Percentiles rank a stretch among this genome's conserved stretches.
Conservation (phyloP, 768 basidiomycete genomes). For the Leccinum disarticulatum region DNA sequence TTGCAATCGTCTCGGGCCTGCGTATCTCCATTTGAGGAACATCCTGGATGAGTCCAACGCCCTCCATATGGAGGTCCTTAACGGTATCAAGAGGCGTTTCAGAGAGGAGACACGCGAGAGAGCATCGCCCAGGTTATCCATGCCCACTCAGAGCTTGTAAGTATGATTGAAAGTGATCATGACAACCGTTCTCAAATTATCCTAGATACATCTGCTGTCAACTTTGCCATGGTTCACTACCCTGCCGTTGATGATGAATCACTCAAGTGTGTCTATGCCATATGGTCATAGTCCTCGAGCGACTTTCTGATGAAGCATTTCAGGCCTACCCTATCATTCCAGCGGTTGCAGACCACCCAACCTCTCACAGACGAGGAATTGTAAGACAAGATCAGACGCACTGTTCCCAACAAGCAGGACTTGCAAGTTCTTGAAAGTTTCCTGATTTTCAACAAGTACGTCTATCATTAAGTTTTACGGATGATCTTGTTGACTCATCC, state of each 20-base stretch:
- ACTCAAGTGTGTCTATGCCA: conserved; percentile 50
- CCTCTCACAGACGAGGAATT: conserved; percentile 85
- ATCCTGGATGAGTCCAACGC: conserved; percentile 88
- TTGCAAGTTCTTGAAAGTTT: conserved; percentile 92
- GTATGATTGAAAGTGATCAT: conserved; percentile 24
- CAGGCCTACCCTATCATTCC: conserved; percentile 95
- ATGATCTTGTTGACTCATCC: conserved; percentile 4
- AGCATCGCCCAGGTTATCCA: conserved; percentile 88
- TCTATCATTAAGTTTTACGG: conserved; percentile 1
- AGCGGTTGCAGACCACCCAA: conserved; percentile 84
- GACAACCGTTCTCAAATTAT: neutral
- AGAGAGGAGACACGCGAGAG: conserved; percentile 98
- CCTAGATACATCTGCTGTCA: conserved; percentile 84
- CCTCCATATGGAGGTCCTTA: conserved; percentile 87
- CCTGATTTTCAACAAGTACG: conserved; percentile 93
- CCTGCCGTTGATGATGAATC: conserved; percentile 64
- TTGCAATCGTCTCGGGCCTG: conserved; percentile 89
- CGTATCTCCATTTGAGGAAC: conserved; percentile 89
- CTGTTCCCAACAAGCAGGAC: conserved; percentile 87
- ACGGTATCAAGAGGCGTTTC: conserved; percentile 94
- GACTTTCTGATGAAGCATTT: conserved; percentile 8
- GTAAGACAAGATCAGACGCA: conserved; percentile 80
- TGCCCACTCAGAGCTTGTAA: conserved; percentile 81
- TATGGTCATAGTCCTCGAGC: neutral
- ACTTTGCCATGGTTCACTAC: conserved; percentile 97